Evolutionary conservation across 1,284 basidiomycete species (phyloP).

Genomic region (Apiotrichum montevideense): DNA sequence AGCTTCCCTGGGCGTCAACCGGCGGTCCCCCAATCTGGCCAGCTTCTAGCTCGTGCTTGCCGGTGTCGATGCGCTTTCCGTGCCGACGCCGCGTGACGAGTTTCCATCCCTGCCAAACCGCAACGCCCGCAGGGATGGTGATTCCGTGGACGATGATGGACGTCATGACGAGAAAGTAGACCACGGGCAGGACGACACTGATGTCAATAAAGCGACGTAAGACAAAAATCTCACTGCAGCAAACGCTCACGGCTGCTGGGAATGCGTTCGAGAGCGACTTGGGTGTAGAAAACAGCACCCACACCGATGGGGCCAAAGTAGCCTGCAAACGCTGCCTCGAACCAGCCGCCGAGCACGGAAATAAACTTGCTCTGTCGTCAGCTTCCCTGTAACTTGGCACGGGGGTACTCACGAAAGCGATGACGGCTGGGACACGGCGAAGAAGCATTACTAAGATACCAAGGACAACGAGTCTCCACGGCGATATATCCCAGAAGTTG

Average conservation of each 20-base stretch:
- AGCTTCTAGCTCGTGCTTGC: too few species aligned
- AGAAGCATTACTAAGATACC: constrained; percentile 70
- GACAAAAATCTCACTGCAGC: constrained; percentile 19
- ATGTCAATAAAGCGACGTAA: background rate
- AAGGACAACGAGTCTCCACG: constrained; percentile 75
- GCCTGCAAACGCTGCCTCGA: constrained; percentile 42
- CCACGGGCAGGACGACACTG: constrained; percentile 49
- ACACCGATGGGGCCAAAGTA: constrained; percentile 49
- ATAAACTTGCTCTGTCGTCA: constrained; percentile 21
- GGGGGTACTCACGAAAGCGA: constrained; percentile 50
- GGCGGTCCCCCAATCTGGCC: too few species aligned
- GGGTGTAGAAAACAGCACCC: constrained; percentile 51
- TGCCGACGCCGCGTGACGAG: too few species aligned
- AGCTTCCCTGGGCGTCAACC: too few species aligned
- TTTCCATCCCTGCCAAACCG: too few species aligned
- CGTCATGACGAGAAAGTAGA: constrained; percentile 51
- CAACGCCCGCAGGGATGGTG: constrained; percentile 44
- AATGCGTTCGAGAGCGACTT: constrained; percentile 49
- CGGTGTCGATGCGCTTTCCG: too few species aligned
- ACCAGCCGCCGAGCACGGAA: constrained; percentile 37
- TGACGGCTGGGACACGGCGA: constrained; percentile 69
- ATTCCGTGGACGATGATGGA: constrained; percentile 51
- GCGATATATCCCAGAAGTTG: constrained; percentile 54
- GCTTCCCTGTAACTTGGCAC: too few species aligned
- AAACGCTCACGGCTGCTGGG: constrained; percentile 46